Conservation (phyloP, 805 yeast genomes). For the Debaryomyces prosopidis region DNA sequence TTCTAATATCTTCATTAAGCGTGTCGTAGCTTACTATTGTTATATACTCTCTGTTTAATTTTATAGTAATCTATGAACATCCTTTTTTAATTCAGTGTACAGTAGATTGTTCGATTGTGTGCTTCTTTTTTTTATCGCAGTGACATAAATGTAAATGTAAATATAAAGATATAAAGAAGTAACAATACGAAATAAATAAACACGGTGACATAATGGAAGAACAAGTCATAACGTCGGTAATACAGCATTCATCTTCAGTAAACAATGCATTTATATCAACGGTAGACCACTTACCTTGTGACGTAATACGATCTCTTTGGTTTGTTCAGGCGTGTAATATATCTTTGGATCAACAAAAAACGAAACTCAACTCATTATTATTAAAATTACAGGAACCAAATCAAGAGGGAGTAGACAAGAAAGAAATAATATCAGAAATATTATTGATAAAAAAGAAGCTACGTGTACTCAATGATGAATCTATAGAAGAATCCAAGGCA, state of each 20-base stretch:
- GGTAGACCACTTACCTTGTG: constrained; percentile 46
- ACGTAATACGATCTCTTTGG: constrained; percentile 44
- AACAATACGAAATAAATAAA: not conserved
- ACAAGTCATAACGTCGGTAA: constrained; percentile 10
- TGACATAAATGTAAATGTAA: too few species aligned
- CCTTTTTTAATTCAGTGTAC: not conserved
- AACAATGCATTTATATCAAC: constrained; percentile 41
- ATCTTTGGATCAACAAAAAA: constrained; percentile 20
- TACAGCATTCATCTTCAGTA: constrained; percentile 27
- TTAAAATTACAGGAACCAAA: constrained; percentile 8
- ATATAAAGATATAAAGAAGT: too few species aligned
- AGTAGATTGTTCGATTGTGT: too few species aligned
- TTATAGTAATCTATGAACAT: not conserved
- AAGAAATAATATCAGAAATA: constrained; percentile 7
- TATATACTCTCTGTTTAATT: not conserved
- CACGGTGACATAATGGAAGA: constrained; percentile 2
- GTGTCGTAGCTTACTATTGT: not conserved
- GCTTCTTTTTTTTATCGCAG: too few species aligned
- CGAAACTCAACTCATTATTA: constrained; percentile 17
- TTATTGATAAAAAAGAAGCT: constrained; percentile 10
- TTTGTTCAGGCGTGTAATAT: constrained; percentile 39
- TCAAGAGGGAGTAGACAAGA: not conserved
- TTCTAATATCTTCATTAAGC: not conserved
- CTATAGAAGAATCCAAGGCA: constrained; percentile 26
- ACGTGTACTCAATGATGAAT: constrained; percentile 15